Conservation (phyloP, 768 basidiomycete species). For the Auricularia sp. region DNA sequence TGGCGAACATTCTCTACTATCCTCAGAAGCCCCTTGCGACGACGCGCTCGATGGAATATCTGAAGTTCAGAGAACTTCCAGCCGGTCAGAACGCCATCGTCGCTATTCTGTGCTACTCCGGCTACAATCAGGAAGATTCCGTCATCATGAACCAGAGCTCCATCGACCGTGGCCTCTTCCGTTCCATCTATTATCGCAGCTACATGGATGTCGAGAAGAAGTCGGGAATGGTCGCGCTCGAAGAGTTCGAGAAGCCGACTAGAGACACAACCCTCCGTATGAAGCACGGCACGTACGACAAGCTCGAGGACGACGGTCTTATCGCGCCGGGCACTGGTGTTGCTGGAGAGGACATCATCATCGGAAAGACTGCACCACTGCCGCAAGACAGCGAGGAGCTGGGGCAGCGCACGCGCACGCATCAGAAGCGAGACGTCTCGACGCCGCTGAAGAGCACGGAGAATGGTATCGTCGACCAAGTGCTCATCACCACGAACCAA, state of each 20-base stretch:
- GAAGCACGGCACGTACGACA: slow-evolving; percentile 99
- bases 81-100: slow-evolving; percentile 99
- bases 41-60: slow-evolving; percentile 97
- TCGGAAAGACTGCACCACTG: slow-evolving; percentile 96
- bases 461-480: slow-evolving; percentile 95
- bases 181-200: slow-evolving; percentile 96
- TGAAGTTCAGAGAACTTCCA: slow-evolving; percentile 96
- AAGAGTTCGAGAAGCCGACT: slow-evolving; percentile 95
- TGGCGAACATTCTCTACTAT: slow-evolving; percentile 99
- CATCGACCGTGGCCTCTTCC: slow-evolving; percentile 95
- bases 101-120: slow-evolving; percentile 96
- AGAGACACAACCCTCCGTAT: slow-evolving; percentile 88
- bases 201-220: slow-evolving; percentile 99
- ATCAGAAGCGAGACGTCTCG: slow-evolving; percentile 91
- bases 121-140: slow-evolving; percentile 99
- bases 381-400: slow-evolving; percentile 95
- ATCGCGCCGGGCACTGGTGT: slow-evolving; percentile 95
- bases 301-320: slow-evolving; percentile 91
- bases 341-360: slow-evolving; percentile 95
- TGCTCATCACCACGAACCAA: slow-evolving; percentile 89
- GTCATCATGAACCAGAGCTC: slow-evolving; percentile 99
- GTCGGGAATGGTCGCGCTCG: slow-evolving; percentile 80
- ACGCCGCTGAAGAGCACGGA: slow-evolving; percentile 97
- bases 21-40: slow-evolving; percentile 98
- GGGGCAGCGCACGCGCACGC: slow-evolving; percentile 87